Conservation (phyloP, 2,329 filamentous ascomycete genomes). For the Cordyceps fumosorosea region DNA sequence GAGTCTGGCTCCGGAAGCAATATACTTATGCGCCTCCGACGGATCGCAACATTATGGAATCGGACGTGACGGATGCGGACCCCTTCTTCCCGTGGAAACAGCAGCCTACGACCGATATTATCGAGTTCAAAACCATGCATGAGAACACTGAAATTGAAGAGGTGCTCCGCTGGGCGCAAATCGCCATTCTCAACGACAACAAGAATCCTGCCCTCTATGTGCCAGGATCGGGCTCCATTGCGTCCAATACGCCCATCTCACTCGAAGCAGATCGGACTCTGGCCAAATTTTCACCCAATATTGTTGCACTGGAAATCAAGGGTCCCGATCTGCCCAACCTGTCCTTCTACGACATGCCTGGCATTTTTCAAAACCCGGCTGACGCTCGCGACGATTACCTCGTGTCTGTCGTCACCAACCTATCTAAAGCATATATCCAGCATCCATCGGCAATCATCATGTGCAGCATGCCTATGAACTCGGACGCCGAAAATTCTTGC, state of each 20-base stretch:
- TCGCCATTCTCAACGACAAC: slow-evolving; percentile 66
- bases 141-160: slow-evolving; percentile 59
- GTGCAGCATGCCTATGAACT: slow-evolving; percentile 70
- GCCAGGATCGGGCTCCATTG: slow-evolving; percentile 40
- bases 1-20: slow-evolving; percentile 58
- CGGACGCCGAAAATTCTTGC: slow-evolving; percentile 68
- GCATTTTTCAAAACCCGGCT: slow-evolving; percentile 66
- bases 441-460: slow-evolving; percentile 68
- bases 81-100: slow-evolving; percentile 62
- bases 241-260: slow-evolving; percentile 27
- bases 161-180: slow-evolving; percentile 66
- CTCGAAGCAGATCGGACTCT: slow-evolving; percentile 37
- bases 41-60: slow-evolving; percentile 33
- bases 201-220: slow-evolving; percentile 46
- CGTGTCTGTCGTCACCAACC: slow-evolving; percentile 62
- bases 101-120: slow-evolving; percentile 35
- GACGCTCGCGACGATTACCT: slow-evolving; percentile 60
- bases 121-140: slow-evolving; percentile 57
- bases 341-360: slow-evolving; percentile 80
- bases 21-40: slow-evolving; percentile 48
- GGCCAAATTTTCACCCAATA: slow-evolving; percentile 74
- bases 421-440: slow-evolving; percentile 64
- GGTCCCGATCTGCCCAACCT: slow-evolving; percentile 65
- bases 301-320: slow-evolving; percentile 69
- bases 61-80: slow-evolving; percentile 41